Evolutionary conservation across 345 rosid genomes (phyloP).

Genomic region (Anastatica hierochuntica): DNA sequence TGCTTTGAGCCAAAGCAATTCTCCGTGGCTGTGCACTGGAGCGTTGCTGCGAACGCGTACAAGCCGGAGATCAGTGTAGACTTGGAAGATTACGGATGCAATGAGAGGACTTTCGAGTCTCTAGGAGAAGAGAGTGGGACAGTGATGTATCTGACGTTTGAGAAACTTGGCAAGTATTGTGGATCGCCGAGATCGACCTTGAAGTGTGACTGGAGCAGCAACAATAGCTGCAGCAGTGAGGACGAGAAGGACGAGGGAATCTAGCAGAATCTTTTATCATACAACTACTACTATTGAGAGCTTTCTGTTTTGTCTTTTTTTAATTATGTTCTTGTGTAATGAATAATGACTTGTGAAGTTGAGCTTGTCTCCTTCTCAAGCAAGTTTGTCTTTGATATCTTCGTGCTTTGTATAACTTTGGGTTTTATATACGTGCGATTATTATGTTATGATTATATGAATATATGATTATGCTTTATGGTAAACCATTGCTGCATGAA

Average conservation of each 20-base stretch:
- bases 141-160: constrained; percentile 29
- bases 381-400: background rate
- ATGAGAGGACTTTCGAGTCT: constrained; percentile 23
- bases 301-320: background rate
- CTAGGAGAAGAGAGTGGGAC: constrained; percentile 29
- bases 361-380: constrained; percentile 12
- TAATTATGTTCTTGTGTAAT: background rate
- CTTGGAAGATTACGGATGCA: constrained; percentile 37
- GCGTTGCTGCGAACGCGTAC: constrained; percentile 17
- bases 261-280: constrained; percentile 15
- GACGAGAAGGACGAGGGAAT: constrained; percentile 34
- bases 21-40: constrained; percentile 61
- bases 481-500: no score
- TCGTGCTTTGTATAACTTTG: background rate
- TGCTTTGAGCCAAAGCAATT: constrained; percentile 73
- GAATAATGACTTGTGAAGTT: constrained; percentile 14
- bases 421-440: background rate
- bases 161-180: constrained; percentile 16
- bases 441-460: no score
- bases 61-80: constrained; percentile 28
- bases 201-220: constrained; percentile 30
- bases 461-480: background rate
- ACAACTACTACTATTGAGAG: no score
- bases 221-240: constrained; percentile 27
- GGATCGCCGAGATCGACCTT: constrained; percentile 28